Evolutionary conservation across 2,329 filamentous ascomycete species (phyloP).

Genomic region (Pyrenophora teres): DNA sequence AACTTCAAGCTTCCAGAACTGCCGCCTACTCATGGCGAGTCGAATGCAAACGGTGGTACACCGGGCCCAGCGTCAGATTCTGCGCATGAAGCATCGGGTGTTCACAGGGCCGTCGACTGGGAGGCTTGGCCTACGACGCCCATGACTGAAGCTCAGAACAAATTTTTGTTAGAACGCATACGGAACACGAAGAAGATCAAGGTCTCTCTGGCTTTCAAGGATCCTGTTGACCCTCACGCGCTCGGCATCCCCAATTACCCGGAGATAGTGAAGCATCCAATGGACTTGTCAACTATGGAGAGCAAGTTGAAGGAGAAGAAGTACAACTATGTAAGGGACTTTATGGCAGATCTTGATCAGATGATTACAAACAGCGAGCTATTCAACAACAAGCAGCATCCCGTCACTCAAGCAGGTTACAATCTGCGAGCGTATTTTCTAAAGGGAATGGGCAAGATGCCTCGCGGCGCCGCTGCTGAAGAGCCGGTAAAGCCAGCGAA

Average conservation of each 20-base stretch:
- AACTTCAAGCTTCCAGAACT: constrained; percentile 54
- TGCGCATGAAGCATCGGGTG: constrained; percentile 36
- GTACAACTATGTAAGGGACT: constrained; percentile 72
- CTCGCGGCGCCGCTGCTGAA: constrained; percentile 57
- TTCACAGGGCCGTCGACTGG: constrained; percentile 42
- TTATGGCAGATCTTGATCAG: constrained; percentile 74
- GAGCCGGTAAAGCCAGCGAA: constrained; percentile 65
- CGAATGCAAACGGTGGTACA: constrained; percentile 32
- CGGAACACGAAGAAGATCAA: constrained; percentile 86
- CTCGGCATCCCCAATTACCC: constrained; percentile 77
- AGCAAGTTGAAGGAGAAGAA: constrained; percentile 71
- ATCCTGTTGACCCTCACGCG: constrained; percentile 77
- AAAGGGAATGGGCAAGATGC: constrained; percentile 64
- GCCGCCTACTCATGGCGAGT: constrained; percentile 36
- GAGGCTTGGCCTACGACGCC: constrained; percentile 41
- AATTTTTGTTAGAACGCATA: constrained; percentile 67
- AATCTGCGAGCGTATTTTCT: constrained; percentile 64
- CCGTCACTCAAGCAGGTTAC: constrained; percentile 70
- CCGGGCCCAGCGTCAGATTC: constrained; percentile 30
- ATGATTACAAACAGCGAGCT: constrained; percentile 77
- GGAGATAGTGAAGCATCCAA: constrained; percentile 73
- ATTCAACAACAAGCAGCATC: constrained; percentile 83
- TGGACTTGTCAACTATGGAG: constrained; percentile 85
- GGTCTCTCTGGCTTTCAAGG: constrained; percentile 73
- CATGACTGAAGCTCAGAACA: constrained; percentile 61